Base-by-base conservation (phyloP, 2,329 filamentous ascomycete species). In the Harringtonia lauricola region DNA sequence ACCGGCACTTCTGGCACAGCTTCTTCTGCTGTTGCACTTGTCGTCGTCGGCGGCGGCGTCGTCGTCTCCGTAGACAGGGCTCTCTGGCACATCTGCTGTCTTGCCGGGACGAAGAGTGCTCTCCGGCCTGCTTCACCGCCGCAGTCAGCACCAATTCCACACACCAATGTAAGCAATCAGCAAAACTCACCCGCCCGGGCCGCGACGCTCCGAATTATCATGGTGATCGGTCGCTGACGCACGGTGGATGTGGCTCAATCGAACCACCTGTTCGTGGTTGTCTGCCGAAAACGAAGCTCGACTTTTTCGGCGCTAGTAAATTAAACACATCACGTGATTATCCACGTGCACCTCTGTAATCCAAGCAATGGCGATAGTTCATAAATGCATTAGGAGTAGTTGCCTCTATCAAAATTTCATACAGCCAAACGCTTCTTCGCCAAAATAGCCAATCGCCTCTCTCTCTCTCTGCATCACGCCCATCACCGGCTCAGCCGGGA, bases 401-500 rank as follows among this genome's bases (percentile, higher is more conserved):
- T 18, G 6, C 19, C 17, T 37, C 36, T 37, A 37, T 24, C 36
- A 18, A 18, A n/a, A 19, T 37, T 26, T 24, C 36, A 37, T 36
- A 36, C 18, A 37, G 36, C 36, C 36, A 26, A 26, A 7, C 24
- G 24, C n/a, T n/a, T 26, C 24, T 10, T 18, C 21, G 15, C 34
- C 34, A 19, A 9, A 37, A 24, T 4, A 15, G 12, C 13, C 12
- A 5, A 6, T 39, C 28, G 7, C 28, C 15, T 10, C 14, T 14
- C 26, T 3, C 19, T 19, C 7, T 4, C 19, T 12, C 29, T 22
- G 7, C 21, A 17, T 12, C 18, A 12, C 15, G 10, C 19, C 6
- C 13, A 30, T 47, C 65, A 76, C 57, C 72, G 64, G 62, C 69
- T 74, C 49, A 81, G 67, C 51, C 88, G 79, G 48, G 86, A 81